Evolutionary conservation across 805 yeast species (phyloP), one percentile per base, ranked within the genome.

Genomic region (Candida saitoana): DNA sequence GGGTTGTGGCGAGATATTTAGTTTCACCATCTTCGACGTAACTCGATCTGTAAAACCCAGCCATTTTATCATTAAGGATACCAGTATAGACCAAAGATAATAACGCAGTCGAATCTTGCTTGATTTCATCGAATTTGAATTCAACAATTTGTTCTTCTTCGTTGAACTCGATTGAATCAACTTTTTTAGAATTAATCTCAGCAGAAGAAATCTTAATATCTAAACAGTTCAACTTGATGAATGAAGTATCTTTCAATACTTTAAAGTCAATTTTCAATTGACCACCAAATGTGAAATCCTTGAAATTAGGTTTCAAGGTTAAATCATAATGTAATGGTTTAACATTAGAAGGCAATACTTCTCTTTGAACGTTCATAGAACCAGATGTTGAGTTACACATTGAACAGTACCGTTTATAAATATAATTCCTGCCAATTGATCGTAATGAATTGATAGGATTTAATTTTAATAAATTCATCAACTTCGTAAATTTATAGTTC

Each of bases 1-100:
- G 95, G 35, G 95, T 84, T 36, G 90, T 82, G 34, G 88, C 87
- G 74, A 85, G 72, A 60, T 82, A 82, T 55, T 80, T 82, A 31
- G 79, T 80, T 45, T 72, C 70, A 17, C 87, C 85, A 48, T 82
- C 73, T 45, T 73, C 71, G 48, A 71, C 72, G 60, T 84, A 84
- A 33, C 79, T 66, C 15, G 88, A 82, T 54, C 86, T 74, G 69
- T 85, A 85, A 65, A 85, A 85, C 36, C 91, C 91, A 41, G 87
- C 85, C 91, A 85, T 84, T 56, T 83, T 79, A 55, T 82, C 84
- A 60, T 83, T 83, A 65, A 84, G 73, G 34, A 66, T 71, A 50
- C 89, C 91, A 29, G 74, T 68, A 59, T 76, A 84, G 31, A 69
- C 63, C 45, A 83, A 62, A 40, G 68, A 65, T 47, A 84, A 58